A percentile compares a stretch with the other conserved stretches of the same genome.
These are phyloP conservation scores for Komagataella populi DNA, from an alignment of 805 yeast genomes.

Conservation along the genomic window DNA sequence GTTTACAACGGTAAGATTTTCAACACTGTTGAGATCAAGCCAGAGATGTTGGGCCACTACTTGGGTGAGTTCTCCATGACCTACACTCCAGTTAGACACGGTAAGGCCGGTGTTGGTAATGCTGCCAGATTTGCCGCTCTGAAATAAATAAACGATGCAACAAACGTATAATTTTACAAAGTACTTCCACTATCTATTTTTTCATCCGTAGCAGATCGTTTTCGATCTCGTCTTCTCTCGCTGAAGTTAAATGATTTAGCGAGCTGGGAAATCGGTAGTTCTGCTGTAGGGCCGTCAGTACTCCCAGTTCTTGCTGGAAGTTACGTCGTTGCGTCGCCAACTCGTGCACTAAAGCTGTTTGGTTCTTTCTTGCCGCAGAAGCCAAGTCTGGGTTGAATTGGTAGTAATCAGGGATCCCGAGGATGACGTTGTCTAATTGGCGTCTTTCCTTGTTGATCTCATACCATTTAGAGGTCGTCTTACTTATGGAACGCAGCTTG, in stretches of 20 bases:
- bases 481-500: conserved; percentile 48
- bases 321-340: conserved; percentile 58
- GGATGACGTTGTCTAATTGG: conserved; percentile 54
- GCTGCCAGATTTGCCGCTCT: conserved; percentile 12
- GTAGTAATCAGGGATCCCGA: conserved; percentile 33
- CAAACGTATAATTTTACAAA: conserved; percentile 1
- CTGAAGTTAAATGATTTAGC: conserved; percentile 46
- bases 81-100: conserved; percentile 99
- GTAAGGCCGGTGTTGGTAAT: conserved; percentile 31
- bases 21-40: conserved; percentile 97
- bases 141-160: conserved; percentile 16
- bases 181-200: conserved; percentile 2
- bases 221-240: conserved; percentile 57
- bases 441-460: conserved; percentile 81
- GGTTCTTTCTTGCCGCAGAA: conserved; percentile 9
- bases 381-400: conserved; percentile 16
- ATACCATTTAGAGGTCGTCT: conserved; percentile 83
- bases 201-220: conserved; percentile 67
- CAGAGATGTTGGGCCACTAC: conserved; percentile 99
- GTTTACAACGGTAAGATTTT: conserved; percentile 99
- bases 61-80: conserved; percentile 99
- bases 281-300: conserved; percentile 50
- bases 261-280: conserved; percentile 77
- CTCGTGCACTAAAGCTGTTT: conserved; percentile 18
- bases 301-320: conserved; percentile 54